Evolutionary conservation across 768 basidiomycete species (phyloP).

Genomic region (Cystobasidium ongulense): DNA sequence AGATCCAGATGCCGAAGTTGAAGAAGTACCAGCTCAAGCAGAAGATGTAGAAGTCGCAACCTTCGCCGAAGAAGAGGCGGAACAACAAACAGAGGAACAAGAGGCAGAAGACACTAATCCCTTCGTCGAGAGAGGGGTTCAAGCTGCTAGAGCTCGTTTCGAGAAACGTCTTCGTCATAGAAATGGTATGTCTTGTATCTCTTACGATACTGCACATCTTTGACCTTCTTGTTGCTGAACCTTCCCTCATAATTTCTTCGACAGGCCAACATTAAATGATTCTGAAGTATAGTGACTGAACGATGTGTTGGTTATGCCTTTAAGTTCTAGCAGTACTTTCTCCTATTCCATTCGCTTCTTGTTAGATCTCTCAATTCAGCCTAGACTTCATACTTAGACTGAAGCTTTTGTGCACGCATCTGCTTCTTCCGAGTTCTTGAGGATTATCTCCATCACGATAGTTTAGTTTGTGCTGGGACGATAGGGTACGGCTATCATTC

Average conservation of each 20-base stretch:
- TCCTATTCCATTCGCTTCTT: too few relatives aligned
- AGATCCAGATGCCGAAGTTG: not conserved
- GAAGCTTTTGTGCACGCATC: too few relatives aligned
- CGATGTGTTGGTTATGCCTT: too few relatives aligned
- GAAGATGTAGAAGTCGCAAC: not conserved
- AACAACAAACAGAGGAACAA: not conserved
- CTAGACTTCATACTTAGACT: too few relatives aligned
- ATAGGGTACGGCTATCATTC: too few relatives aligned
- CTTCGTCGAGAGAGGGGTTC: not conserved
- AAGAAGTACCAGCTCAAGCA: not conserved
- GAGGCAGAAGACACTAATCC: not conserved
- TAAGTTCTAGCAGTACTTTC: too few relatives aligned
- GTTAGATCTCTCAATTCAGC: too few relatives aligned
- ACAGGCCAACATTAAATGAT: not conserved
- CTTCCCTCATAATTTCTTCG: not conserved
- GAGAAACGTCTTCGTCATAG: not conserved
- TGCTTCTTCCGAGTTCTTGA: too few relatives aligned
- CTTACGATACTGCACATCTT: not conserved
- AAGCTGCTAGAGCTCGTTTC: constrained; percentile 1
- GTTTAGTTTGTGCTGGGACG: too few relatives aligned
- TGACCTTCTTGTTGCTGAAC: not conserved
- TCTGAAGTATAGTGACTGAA: too few relatives aligned
- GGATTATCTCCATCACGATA: too few relatives aligned
- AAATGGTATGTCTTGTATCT: not conserved
- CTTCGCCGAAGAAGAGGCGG: not conserved